Percentiles rank a stretch among this genome's conserved stretches.
Conservation (phyloP, 495 filamentous ascomycete species). For the Ramalina peruviana region DNA sequence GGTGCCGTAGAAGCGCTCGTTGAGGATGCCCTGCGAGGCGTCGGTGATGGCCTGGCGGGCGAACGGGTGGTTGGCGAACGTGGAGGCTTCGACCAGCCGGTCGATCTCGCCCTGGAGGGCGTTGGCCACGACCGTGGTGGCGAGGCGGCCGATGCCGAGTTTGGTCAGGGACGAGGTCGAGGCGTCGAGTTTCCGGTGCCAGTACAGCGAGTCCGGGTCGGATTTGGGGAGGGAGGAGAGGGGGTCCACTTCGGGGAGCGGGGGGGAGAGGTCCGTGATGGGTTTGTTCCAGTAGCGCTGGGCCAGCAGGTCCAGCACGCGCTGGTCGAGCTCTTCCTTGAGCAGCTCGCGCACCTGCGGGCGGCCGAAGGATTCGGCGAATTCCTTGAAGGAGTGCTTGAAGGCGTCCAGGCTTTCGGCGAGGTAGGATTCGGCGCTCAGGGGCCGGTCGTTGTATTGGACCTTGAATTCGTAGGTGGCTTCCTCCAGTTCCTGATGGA, state of each 20-base stretch:
- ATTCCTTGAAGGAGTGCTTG: constrained; percentile 94
- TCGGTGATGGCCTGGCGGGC: constrained; percentile 83
- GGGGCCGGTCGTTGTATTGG: constrained; percentile 91
- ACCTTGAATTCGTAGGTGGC: constrained; percentile 99
- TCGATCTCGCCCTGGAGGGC: constrained; percentile 81
- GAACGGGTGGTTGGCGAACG: constrained; percentile 81
- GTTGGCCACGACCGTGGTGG: constrained; percentile 77
- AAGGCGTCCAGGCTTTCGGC: constrained; percentile 90
- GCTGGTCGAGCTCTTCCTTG: constrained; percentile 86
- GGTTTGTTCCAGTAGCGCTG: constrained; percentile 97
- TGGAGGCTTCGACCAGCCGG: constrained; percentile 56
- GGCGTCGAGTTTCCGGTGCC: constrained; percentile 89
- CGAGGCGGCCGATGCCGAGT: constrained; percentile 80
- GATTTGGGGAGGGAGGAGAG: constrained; percentile 68
- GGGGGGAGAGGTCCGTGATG: constrained; percentile 53
- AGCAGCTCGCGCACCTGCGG: constrained; percentile 78
- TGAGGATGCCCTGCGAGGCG: constrained; percentile 73
- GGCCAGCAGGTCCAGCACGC: constrained; percentile 88
- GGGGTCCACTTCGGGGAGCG: constrained; percentile 53
- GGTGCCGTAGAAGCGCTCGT: constrained; percentile 90
- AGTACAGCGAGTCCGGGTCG: constrained; percentile 70
- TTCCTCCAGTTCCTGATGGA: constrained; percentile 90
- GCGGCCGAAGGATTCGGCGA: constrained; percentile 78
- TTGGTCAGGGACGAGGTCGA: constrained; percentile 83
- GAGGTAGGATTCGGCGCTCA: constrained; percentile 91